Conservation (phyloP, 345 rosid species). For the Cardamine occulta region DNA sequence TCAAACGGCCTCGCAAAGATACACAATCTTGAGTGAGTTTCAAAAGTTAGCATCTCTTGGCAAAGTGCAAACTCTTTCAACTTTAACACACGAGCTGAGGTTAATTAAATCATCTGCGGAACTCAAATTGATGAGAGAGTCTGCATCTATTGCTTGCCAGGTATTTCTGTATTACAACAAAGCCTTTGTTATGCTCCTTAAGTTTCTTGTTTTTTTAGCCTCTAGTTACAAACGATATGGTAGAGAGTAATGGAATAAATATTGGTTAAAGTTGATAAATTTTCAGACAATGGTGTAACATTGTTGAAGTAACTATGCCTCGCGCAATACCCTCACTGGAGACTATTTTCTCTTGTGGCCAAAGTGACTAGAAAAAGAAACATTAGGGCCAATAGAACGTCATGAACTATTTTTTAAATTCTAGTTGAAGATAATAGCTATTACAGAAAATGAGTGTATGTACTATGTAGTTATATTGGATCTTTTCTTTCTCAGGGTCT, state of each 20-base stretch:
- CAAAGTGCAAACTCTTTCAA: constrained; percentile 67
- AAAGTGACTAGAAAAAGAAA: not conserved
- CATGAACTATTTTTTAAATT: not conserved
- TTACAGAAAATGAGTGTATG: constrained; percentile 7
- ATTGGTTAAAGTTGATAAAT: constrained; percentile 9
- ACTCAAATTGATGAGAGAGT: constrained; percentile 86
- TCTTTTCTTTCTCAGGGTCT: constrained; percentile 62
- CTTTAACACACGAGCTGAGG: constrained; percentile 68
- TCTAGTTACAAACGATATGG: not conserved
- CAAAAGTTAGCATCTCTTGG: constrained; percentile 54
- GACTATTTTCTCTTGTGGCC: not conserved
- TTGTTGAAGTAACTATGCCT: too few species aligned
- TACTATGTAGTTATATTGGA: constrained; percentile 24
- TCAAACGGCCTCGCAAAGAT: constrained; percentile 63
- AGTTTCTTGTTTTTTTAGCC: constrained; percentile 13
- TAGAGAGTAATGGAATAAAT: not conserved
- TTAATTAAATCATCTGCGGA: constrained; percentile 91
- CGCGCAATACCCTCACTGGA: too few species aligned
- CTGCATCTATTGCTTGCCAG: constrained; percentile 97
- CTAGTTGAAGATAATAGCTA: not conserved
- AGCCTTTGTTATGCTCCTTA: not conserved
- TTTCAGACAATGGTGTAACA: too few species aligned
- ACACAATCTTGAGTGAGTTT: constrained; percentile 72
- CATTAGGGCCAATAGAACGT: not conserved
- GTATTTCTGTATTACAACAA: constrained; percentile 46